A percentile compares a stretch with the other conserved stretches of the same genome.
phyloP scores from a whole-genome alignment of 2,329 filamentous ascomycete species.

The Lasiodiplodia gonubiensis region DNA sequence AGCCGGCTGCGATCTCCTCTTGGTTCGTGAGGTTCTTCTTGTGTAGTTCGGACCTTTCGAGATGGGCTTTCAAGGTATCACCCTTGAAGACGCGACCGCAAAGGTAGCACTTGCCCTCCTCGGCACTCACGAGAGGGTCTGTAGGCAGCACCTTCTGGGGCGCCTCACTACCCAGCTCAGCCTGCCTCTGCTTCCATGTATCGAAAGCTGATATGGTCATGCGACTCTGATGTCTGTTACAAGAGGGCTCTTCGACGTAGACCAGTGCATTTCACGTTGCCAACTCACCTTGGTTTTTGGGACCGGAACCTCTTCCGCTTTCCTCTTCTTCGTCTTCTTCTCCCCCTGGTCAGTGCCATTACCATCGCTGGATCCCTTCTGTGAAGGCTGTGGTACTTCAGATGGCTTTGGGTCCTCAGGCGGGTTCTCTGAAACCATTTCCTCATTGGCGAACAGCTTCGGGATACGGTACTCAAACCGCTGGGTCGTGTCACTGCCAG shows the following conservation, averaged over 20 bases:
- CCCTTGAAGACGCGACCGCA: slow-evolving; percentile 26
- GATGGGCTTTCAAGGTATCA: slow-evolving; percentile 14
- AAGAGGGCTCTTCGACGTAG: background rate
- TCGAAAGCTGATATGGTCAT: slow-evolving; percentile 16
- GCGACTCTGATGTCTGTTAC: slow-evolving; percentile 1
- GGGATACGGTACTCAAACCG: slow-evolving; percentile 26
- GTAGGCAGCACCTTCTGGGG: background rate
- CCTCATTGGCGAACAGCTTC: slow-evolving; percentile 17
- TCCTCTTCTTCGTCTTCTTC: slow-evolving; percentile 26
- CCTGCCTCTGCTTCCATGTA: slow-evolving; percentile 16
- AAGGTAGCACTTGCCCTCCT: slow-evolving; percentile 19
- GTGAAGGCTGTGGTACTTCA: background rate
- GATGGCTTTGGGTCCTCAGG: slow-evolving; percentile 13
- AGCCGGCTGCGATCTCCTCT: slow-evolving; percentile 18
- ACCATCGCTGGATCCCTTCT: slow-evolving; percentile 8
- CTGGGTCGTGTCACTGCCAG: slow-evolving; percentile 11
- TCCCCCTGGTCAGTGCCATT: slow-evolving; percentile 15
- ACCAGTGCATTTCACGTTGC: background rate
- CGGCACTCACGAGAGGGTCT: slow-evolving; percentile 21
- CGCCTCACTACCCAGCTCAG: slow-evolving; percentile 13
- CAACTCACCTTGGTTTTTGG: slow-evolving; percentile 15
- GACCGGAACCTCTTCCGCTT: slow-evolving; percentile 13
- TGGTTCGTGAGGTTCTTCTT: slow-evolving; percentile 17
- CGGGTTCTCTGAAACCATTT: slow-evolving; percentile 21
- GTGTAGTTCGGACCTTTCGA: slow-evolving; percentile 24